Evolutionary conservation across 495 filamentous ascomycete genomes (phyloP), one percentile per base, ranked within the genome.

Genomic region (Astrocystis sublimbata): DNA sequence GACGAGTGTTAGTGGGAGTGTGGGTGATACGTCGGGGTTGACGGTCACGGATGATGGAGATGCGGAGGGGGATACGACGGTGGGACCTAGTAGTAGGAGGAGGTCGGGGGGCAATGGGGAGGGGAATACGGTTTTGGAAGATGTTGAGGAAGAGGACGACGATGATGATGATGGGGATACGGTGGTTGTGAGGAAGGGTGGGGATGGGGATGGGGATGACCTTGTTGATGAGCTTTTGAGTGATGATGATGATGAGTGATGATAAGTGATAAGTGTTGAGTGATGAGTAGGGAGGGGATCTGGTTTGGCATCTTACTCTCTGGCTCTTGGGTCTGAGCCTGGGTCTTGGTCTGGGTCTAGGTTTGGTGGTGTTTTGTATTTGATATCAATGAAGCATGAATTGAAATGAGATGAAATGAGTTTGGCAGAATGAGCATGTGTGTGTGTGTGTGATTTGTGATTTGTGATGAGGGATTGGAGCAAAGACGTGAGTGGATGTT

Each of bases 111-210:
- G n/a, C n/a, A n/a, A n/a, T 47, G 42, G 26, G 1, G 60, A 62
- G n/a, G 40, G 40, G n/a, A n/a, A n/a, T 1, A 62, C 50, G 1
- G 24, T 62, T 8, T 42, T 62, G 3, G 51, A 53, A 38, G 51
- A 62, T 41, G 60, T 62, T 15, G 60, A 62, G 51, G 60, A 62
- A 33, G 51, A 52, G 13, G 58, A 53, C n/a, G 58, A 46, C 9
- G 58, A 23, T 1, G 58, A 52, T 2, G 55, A 24, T 7, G 59
- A 61, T 30, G 38, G n/a, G 1, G 54, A 57, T 45, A 45, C 54
- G 1, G 54, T 57, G 9, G 41, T 47, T 1, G 15, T 58, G 8
- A 26, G 15, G 17, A 41, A 43, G 23, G 23, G 23, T 1, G 42
- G 26, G 26, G 56, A 59, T n/a, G n/a, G n/a, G n/a, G n/a, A n/a